These are phyloP conservation scores for Leishmania lainsoni DNA, from an alignment of 208 protist genomes.

Conservation along the genomic window DNA sequence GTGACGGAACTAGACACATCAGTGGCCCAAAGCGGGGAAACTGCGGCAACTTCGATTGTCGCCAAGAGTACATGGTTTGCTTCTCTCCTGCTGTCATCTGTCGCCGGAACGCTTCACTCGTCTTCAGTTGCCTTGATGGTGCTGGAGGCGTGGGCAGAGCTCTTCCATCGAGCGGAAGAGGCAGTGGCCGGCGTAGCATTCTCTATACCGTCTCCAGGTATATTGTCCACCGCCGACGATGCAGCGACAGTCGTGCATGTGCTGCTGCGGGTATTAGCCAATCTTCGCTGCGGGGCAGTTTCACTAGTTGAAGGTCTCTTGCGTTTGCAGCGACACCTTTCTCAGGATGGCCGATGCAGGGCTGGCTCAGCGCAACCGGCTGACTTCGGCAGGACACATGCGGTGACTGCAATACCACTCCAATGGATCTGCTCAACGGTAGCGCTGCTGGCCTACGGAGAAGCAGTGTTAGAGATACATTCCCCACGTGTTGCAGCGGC, in stretches of 20 bases:
- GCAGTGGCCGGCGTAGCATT: neutral
- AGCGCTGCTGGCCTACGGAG: conserved; percentile 24
- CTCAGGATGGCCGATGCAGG: neutral
- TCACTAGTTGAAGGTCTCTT: conserved; percentile 3
- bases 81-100: conserved; percentile 11
- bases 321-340: conserved; percentile 3
- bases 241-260: neutral
- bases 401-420: conserved; percentile 2
- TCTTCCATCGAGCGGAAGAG: neutral
- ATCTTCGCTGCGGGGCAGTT: conserved; percentile 14
- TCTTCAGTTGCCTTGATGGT: conserved; percentile 13
- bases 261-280: conserved; percentile 18
- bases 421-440: conserved; percentile 20
- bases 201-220: neutral
- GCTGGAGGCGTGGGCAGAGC: conserved; percentile 13
- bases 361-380: neutral
- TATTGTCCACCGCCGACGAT: neutral
- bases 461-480: conserved; percentile 12
- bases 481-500: neutral
- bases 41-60: neutral
- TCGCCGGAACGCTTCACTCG: conserved; percentile 7
- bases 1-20: neutral
- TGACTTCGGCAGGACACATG: neutral
- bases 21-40: neutral
- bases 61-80: conserved; percentile 2